Evolutionary conservation across 176 grass and related monocot genomes (phyloP), one percentile per base, ranked within the genome.

Genomic region (Carex scoparia): DNA sequence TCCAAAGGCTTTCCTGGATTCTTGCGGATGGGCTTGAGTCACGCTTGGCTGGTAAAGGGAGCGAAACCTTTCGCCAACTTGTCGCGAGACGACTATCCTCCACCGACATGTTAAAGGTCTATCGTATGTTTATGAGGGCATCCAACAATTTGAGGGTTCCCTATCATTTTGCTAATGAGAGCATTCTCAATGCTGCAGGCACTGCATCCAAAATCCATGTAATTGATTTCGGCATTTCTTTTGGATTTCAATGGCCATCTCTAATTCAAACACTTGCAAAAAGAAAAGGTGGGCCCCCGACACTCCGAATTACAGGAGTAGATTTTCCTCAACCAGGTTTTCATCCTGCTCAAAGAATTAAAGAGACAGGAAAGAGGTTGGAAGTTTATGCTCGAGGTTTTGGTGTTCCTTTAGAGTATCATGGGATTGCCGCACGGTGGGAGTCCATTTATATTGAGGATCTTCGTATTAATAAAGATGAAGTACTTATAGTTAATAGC

Each of bases 11-110:
- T 58, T 90, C 90, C 54, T 51, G 79, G 64, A 83, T 85, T 33
- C 88, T 94, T 62, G 93, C 61, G 3, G 79, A 90, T 68, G 86
- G 65, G 33, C 93, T 94, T 4, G 88, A 94, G 86, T 88, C 93
- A 18, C 88, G 90, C 32, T 83, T 94, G 86, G 79, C 53, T 42
- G 93, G 93, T 68, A 87, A 31, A 6, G 88, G 90, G 33, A 84
- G 42, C 27, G 84, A 74, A 23, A 69, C 90, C 7, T 88, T 87
- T 61, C 46, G 53, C 38, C 86, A 46, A 10, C 65, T 85, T 32
- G 56, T 87, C 77, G 74, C 15, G 1, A 92, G 82, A 59, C 82
- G 49, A 65, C 62, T 84, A 40, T 88, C 28, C 2, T 40, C 59
- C 6, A 77, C 3, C 28, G 88, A 94, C 7, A 80, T 84, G 84